Base-by-base conservation (phyloP, 208 protist species). In the Leishmania amazonensis region DNA sequence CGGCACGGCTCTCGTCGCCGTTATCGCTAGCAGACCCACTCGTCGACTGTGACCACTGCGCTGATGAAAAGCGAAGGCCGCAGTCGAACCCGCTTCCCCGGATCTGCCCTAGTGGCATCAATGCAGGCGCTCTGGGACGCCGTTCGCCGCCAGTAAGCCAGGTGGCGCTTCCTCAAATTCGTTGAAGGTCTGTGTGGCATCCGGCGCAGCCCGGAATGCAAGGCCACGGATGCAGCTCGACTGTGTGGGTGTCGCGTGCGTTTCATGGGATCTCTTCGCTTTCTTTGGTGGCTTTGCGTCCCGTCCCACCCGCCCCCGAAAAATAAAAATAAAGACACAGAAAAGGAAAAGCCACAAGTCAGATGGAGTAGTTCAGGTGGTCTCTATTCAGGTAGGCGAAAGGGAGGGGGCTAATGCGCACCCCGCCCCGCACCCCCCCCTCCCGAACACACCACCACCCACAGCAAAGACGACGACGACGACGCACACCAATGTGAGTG, bases 101-200 rank as follows among this genome's bases (percentile, higher is more conserved):
- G n/a, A 94, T 75, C 70, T 92, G 91, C 89, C 78, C 79, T 85
- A 88, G 13, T 92, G 82, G 21, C 71, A 67, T 9, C 72, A 72
- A 28, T 85, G 82, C 64, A 94, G 78, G 19, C 80, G 53, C 31
- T 78, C 62, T 1, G 90, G 88, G 4, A 94, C 31, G 31, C 74
- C 45, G 45, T 47, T 47, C 45, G 45, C 45, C 58, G 40, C 87
- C 76, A 11, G 67, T 31, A 49, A 81, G 81, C 64, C 91, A 54
- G 15, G 51, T 19, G 51, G 51, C 51, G 51, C 51, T 19, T 19
- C 51, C 51, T 15, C 51, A 9, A 47, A 47, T 47, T 47, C 7
- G 45, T 47, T 9, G 45, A 47, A 47, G 45, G 45, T 47, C 45
- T 47, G 45, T 47, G 45, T 47, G 45, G 45, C 45, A 47, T 47